phyloP scores from a whole-genome alignment of 768 basidiomycete species.

The Crucibulum laeve region DNA sequence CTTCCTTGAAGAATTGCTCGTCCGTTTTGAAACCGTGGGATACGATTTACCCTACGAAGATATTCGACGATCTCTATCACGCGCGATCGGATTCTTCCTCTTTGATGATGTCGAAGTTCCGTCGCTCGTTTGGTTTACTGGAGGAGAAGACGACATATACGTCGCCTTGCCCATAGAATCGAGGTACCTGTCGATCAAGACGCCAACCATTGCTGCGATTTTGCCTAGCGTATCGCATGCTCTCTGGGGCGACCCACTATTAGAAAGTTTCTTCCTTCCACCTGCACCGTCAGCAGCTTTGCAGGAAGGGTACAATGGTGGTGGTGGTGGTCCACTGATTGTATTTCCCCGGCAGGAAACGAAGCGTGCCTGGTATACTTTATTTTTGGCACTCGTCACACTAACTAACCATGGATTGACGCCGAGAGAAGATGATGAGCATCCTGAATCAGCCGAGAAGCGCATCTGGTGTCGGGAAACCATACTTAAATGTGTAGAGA shows the following conservation, averaged over 20 bases:
- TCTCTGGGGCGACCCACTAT: conserved; percentile 73
- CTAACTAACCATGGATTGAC: conserved; percentile 31
- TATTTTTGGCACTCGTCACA: conserved; percentile 58
- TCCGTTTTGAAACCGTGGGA: conserved; percentile 27
- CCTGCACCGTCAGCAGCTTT: conserved; percentile 45
- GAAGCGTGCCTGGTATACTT: conserved; percentile 72
- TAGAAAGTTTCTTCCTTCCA: conserved; percentile 63
- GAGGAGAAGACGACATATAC: conserved; percentile 53
- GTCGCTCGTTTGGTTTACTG: conserved; percentile 60
- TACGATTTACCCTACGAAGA: conserved; percentile 31
- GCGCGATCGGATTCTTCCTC: conserved; percentile 70
- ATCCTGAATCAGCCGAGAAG: background rate
- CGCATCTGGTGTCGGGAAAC: background rate
- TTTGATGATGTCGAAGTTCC: conserved; percentile 78
- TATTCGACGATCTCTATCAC: conserved; percentile 49
- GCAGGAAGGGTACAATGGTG: conserved; percentile 53
- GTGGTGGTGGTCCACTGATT: conserved; percentile 45
- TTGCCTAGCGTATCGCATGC: conserved; percentile 49
- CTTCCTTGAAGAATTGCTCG: conserved; percentile 53
- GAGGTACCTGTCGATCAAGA: conserved; percentile 8
- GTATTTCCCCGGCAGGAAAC: conserved; percentile 66
- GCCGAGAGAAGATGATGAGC: background rate
- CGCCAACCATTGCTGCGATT: conserved; percentile 36
- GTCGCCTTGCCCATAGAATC: conserved; percentile 30
- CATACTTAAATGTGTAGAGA: background rate